Evolutionary conservation across 495 filamentous ascomycete genomes (phyloP).

Genomic region (Trichoderma orchidacearum): DNA sequence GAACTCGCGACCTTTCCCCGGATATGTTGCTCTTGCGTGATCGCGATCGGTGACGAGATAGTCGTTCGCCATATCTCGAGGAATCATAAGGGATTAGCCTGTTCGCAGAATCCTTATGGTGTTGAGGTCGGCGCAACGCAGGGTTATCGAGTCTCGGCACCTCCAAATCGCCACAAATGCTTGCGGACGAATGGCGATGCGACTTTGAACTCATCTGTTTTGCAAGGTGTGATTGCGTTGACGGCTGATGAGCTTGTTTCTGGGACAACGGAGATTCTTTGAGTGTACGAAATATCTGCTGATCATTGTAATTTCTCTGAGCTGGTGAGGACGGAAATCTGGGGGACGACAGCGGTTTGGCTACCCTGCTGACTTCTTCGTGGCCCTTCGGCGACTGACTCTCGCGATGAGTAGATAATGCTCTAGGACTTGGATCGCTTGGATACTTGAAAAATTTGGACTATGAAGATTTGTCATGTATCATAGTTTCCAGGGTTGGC

Average conservation of each 20-base stretch:
- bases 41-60: not conserved
- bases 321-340: not conserved
- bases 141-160: not conserved
- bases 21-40: conserved; percentile 1
- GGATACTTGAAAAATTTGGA: not conserved
- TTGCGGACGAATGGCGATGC: not conserved
- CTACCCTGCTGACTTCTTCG: too few species aligned
- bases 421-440: not conserved
- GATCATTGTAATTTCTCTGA: not conserved
- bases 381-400: not conserved
- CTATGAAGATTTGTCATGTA: not conserved
- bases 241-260: not conserved
- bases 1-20: not conserved
- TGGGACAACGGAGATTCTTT: not conserved
- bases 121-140: not conserved
- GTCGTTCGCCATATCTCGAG: not conserved
- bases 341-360: not conserved
- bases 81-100: not conserved
- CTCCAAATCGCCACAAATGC: conserved; percentile 1
- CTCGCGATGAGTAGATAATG: not conserved
- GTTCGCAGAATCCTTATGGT: not conserved
- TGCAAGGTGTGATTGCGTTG: not conserved
- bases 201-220: not conserved
- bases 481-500: too few species aligned
- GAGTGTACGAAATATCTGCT: not conserved